phyloP scores from a whole-genome alignment of 2,329 filamentous ascomycete genomes.

The Alternaria angustiovoidea region DNA sequence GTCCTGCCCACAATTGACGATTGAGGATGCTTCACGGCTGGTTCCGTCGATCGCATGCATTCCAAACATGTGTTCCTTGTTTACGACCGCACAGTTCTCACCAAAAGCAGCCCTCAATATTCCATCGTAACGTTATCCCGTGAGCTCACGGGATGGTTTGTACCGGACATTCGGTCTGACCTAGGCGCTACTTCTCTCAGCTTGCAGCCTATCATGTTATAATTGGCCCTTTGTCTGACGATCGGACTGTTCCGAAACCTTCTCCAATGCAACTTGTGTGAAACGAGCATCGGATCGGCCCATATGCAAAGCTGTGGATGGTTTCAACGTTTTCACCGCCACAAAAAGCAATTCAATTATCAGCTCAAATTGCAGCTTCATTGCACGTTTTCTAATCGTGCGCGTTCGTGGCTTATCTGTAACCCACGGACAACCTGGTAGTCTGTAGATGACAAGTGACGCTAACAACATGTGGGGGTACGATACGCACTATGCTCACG shows the following conservation, averaged over 20 bases:
- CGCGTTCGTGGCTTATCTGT: neutral
- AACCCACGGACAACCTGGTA: neutral
- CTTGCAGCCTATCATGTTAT: neutral
- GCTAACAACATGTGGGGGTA: constrained; percentile 1
- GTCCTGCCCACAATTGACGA: neutral
- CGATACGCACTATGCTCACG: neutral
- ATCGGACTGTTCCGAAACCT: constrained; percentile 14
- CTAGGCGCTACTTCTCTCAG: constrained; percentile 5
- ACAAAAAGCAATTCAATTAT: no score
- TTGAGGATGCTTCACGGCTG: neutral
- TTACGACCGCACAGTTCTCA: neutral
- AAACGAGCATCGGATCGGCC: constrained; percentile 7
- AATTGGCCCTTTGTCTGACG: constrained; percentile 5
- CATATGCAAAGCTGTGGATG: neutral
- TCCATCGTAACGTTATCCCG: neutral
- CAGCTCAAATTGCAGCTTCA: neutral
- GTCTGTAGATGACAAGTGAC: neutral
- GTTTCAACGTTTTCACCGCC: neutral
- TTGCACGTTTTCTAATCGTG: neutral
- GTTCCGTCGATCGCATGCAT: neutral
- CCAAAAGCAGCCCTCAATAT: neutral
- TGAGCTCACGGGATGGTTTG: neutral
- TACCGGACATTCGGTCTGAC: neutral
- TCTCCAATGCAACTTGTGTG: neutral
- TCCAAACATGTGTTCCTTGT: constrained; percentile 1